These are phyloP conservation scores for Hordeum pubiflorum DNA, from an alignment of 202 grass and related monocot species.

Conservation along the genomic window DNA sequence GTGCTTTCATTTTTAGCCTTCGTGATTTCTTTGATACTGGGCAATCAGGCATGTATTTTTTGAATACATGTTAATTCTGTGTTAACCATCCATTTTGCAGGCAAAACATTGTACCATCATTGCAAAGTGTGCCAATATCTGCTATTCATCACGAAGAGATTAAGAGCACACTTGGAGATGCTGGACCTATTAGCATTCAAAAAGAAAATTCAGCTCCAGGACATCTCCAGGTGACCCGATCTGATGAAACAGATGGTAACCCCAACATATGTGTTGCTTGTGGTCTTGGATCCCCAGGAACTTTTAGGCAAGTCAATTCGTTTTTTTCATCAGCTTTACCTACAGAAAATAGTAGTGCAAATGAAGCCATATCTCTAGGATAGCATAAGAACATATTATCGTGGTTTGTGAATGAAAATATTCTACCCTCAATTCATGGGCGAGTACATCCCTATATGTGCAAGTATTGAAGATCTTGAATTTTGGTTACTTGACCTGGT, in stretches of 20 bases:
- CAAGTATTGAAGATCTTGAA: background rate
- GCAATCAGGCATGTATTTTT: background rate
- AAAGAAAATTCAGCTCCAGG: constrained; percentile 21
- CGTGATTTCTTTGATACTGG: background rate
- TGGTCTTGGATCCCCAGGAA: constrained; percentile 18
- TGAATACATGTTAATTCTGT: background rate
- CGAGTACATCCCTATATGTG: background rate
- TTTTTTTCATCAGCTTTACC: background rate
- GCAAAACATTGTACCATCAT: background rate
- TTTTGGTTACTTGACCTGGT: background rate
- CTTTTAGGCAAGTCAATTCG: constrained; percentile 25
- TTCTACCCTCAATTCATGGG: background rate
- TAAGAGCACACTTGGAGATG: background rate
- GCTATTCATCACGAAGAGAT: background rate
- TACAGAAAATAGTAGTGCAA: background rate
- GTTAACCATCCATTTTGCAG: constrained; percentile 9
- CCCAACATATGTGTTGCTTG: constrained; percentile 27
- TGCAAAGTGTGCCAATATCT: background rate
- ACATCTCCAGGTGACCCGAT: background rate
- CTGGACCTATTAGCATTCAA: background rate
- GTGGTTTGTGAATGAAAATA: background rate
- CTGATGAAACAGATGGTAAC: constrained; percentile 15
- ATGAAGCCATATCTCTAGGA: background rate
- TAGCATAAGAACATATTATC: background rate
- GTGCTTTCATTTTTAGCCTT: constrained; percentile 11